Base-by-base conservation (phyloP, 192 early-diverging fungal genomes). In the Coemansia sp. region DNA sequence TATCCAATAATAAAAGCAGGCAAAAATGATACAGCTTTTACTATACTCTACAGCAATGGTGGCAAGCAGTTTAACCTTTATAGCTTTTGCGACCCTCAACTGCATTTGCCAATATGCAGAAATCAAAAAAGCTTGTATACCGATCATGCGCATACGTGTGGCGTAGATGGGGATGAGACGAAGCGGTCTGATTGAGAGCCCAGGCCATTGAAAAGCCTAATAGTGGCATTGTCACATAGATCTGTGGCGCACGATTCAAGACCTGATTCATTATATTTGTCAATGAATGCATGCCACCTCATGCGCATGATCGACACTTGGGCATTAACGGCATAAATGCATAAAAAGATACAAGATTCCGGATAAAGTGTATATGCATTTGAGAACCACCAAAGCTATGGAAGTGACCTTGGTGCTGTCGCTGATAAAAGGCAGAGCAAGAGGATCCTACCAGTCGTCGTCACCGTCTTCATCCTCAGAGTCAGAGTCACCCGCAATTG, bases 391-490 rank as follows among this genome's bases (percentile, higher is more conserved):
- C 39, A 42, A 42, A 42, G 39, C 11, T 42, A 42, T 42, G 14
- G 5, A 16, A 35, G 31, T 4, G 31, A 31, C 31, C 1, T 4
- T 31, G 31, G 31, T 31, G 31, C 31, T 31, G 31, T 31, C 31
- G 31, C 4, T 4, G 31, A 31, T 31, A 31, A 31, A 31, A 43
- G 50, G 37, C 10, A 64, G 53, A 31, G 63, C 63, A 45, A n/a
- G 36, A 58, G 56, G 26, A 34, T 10, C 14, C 56, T 72, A 78
- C 71, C 76, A 77, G 34, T 84, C 83, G 28, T 53, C 51, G 51
- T 84, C 83, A 51, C 77, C 83, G 13, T 73, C 67, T 21, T 73
- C 74, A 6, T 70, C 74, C 38, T 83, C 81, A 24, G 83, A 84
- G 58, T 84, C 83, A 9, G 76, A 76, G 36, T 79, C 71, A 13